Evolutionary conservation across 2,329 filamentous ascomycete genomes (phyloP), one percentile per base, ranked within the genome.

Genomic region (Penicillium expansum): DNA sequence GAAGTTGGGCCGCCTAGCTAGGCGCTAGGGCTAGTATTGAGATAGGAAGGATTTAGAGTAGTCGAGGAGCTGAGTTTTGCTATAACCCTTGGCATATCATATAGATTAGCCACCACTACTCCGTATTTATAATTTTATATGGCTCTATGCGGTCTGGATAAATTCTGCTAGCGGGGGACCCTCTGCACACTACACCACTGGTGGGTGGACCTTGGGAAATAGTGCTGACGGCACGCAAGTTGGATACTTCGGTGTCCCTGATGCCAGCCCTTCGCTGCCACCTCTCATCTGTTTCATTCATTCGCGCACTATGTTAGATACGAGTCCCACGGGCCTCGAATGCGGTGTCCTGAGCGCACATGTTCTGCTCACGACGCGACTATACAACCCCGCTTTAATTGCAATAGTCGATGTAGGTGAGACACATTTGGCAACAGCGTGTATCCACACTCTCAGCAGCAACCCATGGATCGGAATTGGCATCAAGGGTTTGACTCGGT

Each of bases 191-290:
- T 85, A 83, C 67, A 72, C 72, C 8, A 79, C 76, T 13, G 82
- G 81, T 27, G 82, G 82, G 4, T 85, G 82, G 82, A 74, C 78
- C 5, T 71, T 85, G 2, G 82, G 83, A 20, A 80, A 85, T 62
- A 73, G 71, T 0, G 75, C 79, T 20, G 79, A 83, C 60, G 82
- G 82, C 43, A 83, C 80, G 0, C 82, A 84, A 63, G 82, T 82
- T n/a, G 82, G 84, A 63, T 83, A 79, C 58, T 81, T 83, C 37
- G 74, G 80, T 20, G 77, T 83, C 42, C 80, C 79, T 1, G 77
- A 80, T 63, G 82, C 81, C 0, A 76, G 79, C 54, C 75, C 74
- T 8, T 81, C 77, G 9, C 72, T 84, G 8, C 77, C 81, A 79
- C 24, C 75, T 77, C 18, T 14, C 38, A 8, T 39, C 3, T 14